Conservation (phyloP, 192 early-diverging fungal genomes). For the Linnemannia schmuckeri region DNA sequence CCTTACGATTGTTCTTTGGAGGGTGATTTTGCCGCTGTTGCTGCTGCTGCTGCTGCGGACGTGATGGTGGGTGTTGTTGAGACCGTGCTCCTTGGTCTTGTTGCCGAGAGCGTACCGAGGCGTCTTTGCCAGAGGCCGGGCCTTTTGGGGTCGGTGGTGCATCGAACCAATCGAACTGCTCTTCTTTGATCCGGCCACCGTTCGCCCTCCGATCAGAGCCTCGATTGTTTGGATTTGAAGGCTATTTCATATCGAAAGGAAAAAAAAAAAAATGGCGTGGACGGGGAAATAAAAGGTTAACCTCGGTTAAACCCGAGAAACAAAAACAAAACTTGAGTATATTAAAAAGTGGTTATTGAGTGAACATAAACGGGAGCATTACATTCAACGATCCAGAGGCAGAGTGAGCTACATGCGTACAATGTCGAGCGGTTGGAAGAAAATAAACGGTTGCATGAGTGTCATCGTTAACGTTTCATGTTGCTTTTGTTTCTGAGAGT, state of each 20-base stretch:
- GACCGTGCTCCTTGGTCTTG: not conserved
- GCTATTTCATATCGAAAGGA: not conserved
- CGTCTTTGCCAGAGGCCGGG: not conserved
- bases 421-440: not conserved
- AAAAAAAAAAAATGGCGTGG: not conserved
- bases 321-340: not conserved
- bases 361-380: not conserved
- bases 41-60: not conserved
- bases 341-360: not conserved
- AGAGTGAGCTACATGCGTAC: not conserved
- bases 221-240: not conserved
- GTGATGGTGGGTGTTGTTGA: not conserved
- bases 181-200: not conserved
- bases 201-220: not conserved
- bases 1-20: not conserved
- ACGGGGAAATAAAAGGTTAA: not conserved
- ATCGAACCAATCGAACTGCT: slow-evolving; percentile 30
- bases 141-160: not conserved
- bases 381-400: not conserved
- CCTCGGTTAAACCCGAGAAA: not conserved
- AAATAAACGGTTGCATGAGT: not conserved
- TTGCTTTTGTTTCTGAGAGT: not conserved
- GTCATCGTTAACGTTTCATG: not conserved
- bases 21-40: not conserved
- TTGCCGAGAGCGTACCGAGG: slow-evolving; percentile 6